A percentile compares a stretch with the other conserved stretches of the same genome.
Evolutionary conservation across 2,329 filamentous ascomycete genomes (phyloP).

Genomic region (Xylogone sp.): DNA sequence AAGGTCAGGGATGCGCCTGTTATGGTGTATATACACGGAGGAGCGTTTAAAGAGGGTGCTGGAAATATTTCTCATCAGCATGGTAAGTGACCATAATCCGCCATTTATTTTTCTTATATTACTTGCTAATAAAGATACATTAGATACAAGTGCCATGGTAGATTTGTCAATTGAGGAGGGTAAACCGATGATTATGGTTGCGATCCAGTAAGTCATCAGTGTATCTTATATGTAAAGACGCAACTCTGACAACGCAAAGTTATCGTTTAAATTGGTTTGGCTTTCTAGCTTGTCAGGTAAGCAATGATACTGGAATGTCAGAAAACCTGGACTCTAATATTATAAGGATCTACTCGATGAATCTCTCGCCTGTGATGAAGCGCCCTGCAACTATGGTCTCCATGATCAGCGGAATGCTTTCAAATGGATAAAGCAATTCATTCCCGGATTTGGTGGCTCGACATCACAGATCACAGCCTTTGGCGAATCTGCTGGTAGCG

Average conservation of each 20-base stretch:
- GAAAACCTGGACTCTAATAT: neutral
- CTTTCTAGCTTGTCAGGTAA: neutral
- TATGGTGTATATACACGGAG: conserved; percentile 13
- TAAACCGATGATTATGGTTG: neutral
- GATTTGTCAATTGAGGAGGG: neutral
- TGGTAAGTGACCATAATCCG: neutral
- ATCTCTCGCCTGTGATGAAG: neutral
- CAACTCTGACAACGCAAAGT: neutral
- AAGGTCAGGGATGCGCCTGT: conserved; percentile 12
- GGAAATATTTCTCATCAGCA: neutral
- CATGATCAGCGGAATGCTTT: conserved; percentile 17
- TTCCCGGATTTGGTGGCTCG: conserved; percentile 29
- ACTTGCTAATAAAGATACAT: no score
- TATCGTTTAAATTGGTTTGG: neutral
- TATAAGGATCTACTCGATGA: neutral
- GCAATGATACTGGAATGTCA: neutral
- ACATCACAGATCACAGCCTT: conserved; percentile 26
- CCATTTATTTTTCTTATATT: no score
- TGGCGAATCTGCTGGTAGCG: conserved; percentile 34
- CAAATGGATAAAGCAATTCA: conserved; percentile 27
- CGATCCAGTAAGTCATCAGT: neutral
- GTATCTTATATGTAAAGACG: neutral
- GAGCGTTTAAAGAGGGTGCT: neutral
- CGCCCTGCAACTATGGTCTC: conserved; percentile 10
- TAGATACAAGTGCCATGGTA: neutral